A percentile compares a stretch with the other conserved stretches of the same genome.
Conservation (phyloP, 2,329 filamentous ascomycete species). For the Pyrenophora seminiperda region DNA sequence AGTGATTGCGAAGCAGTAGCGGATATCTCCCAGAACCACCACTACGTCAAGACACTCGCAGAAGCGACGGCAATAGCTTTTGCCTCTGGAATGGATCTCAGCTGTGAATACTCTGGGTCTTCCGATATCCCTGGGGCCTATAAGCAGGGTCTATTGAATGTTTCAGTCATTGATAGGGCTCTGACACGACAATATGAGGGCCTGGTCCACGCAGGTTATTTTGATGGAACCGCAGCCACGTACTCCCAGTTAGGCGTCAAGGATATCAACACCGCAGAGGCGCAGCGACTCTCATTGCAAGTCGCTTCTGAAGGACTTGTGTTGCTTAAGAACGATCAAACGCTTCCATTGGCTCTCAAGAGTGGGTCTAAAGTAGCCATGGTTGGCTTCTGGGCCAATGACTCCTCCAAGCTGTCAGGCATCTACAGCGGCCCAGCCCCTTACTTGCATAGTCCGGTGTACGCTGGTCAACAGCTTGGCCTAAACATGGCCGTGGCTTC, state of each 20-base stretch:
- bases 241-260: constrained; percentile 57
- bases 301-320: constrained; percentile 57
- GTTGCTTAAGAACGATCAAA: constrained; percentile 59
- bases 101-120: constrained; percentile 55
- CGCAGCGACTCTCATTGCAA: constrained; percentile 61
- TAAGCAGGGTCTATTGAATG: constrained; percentile 42
- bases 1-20: constrained; percentile 69
- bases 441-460: constrained; percentile 60
- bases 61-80: constrained; percentile 56
- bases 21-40: constrained; percentile 61
- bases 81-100: constrained; percentile 59
- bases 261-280: constrained; percentile 61
- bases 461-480: constrained; percentile 56
- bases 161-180: constrained; percentile 55
- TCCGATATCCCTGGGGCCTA: constrained; percentile 22
- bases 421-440: constrained; percentile 64
- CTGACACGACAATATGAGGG: constrained; percentile 60
- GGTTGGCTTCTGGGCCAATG: constrained; percentile 64
- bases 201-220: constrained; percentile 63
- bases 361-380: constrained; percentile 56
- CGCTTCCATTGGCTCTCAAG: constrained; percentile 51
- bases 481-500: constrained; percentile 47
- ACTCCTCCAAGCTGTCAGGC: constrained; percentile 62
- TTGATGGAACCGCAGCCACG: constrained; percentile 59
- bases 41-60: constrained; percentile 46